Evolutionary conservation across 2,329 filamentous ascomycete species (phyloP).

Genomic region (Apiospora aurea): DNA sequence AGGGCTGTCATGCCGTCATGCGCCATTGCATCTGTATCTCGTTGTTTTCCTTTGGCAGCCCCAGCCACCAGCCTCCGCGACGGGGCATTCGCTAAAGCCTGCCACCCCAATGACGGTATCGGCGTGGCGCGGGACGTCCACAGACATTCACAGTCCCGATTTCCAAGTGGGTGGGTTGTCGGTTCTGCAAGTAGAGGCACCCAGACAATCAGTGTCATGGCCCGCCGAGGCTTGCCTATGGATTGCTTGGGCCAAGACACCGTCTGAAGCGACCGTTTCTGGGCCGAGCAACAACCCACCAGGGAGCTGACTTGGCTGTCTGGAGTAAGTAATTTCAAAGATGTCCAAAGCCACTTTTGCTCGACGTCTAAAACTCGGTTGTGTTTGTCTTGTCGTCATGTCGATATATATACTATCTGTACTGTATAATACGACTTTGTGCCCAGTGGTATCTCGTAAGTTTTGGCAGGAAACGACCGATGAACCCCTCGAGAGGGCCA

Average conservation of each 20-base stretch:
- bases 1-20: not conserved
- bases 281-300: not conserved
- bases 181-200: not conserved
- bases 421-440: not conserved
- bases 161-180: not conserved
- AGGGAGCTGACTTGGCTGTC: no score
- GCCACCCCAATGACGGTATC: not conserved
- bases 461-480: not conserved
- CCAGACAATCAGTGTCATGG: not conserved
- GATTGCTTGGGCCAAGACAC: not conserved
- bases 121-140: not conserved
- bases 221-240: not conserved
- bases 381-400: not conserved
- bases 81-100: not conserved
- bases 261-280: not conserved
- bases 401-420: constrained; percentile 16
- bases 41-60: not conserved
- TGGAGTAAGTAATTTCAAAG: not conserved
- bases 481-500: not conserved
- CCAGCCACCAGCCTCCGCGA: not conserved
- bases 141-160: not conserved
- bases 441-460: constrained; percentile 3
- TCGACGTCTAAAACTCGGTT: not conserved
- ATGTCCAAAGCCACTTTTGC: not conserved
- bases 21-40: not conserved